Conservation (phyloP, 1,139 yeast genomes). For the Maudiozyma humilis region DNA sequence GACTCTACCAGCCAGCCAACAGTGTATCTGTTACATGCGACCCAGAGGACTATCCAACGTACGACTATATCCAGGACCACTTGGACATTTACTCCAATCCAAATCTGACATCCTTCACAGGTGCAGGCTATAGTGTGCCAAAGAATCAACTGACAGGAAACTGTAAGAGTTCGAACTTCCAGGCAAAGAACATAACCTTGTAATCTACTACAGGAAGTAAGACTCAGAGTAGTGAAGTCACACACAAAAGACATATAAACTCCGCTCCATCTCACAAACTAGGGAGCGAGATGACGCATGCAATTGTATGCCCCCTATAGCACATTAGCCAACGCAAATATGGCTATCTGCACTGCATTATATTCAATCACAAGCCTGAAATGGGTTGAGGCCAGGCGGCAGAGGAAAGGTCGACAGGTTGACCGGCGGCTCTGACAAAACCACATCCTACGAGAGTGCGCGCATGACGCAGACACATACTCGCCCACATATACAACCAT, state of each 20-base stretch:
- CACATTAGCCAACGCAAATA: no score
- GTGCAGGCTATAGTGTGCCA: constrained; percentile 62
- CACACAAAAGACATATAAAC: no score
- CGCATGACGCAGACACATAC: no score
- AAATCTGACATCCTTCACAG: constrained; percentile 58
- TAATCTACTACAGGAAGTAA: no score
- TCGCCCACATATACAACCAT: not conserved
- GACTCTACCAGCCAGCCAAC: constrained; percentile 65
- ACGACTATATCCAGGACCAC: constrained; percentile 61
- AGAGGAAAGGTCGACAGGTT: no score
- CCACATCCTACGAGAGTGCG: no score
- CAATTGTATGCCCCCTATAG: no score
- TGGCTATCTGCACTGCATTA: not conserved
- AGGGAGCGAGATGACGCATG: no score
- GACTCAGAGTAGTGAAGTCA: no score
- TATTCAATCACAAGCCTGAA: not conserved
- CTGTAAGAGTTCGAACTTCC: constrained; percentile 32
- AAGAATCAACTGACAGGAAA: constrained; percentile 41
- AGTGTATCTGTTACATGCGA: constrained; percentile 56
- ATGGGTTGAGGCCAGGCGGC: no score
- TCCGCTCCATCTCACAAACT: no score
- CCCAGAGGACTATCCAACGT: constrained; percentile 65
- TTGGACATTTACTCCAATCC: constrained; percentile 51
- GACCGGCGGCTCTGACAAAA: no score
- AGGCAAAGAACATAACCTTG: not conserved